Evolutionary conservation across 148 eudicot genomes (phyloP).

Genomic region (Chenopodium suecicum): DNA sequence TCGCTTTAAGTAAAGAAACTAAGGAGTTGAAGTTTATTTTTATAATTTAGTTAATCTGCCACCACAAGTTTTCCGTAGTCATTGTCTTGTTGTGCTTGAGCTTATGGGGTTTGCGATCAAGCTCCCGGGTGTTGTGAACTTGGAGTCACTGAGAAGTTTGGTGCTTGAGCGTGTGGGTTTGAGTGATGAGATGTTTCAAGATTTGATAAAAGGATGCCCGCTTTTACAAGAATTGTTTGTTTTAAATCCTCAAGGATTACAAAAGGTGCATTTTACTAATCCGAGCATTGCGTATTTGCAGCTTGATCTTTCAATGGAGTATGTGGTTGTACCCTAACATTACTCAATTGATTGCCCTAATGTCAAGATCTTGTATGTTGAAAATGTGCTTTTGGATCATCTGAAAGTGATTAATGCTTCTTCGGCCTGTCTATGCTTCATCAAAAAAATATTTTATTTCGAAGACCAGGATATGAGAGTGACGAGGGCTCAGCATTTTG

Average conservation of each 20-base stretch:
- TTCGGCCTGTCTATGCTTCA: not conserved
- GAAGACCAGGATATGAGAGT: too few relatives aligned
- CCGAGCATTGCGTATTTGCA: not conserved
- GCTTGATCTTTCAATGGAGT: not conserved
- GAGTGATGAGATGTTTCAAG: not conserved
- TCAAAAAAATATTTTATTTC: not conserved
- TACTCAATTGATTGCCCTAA: conserved; percentile 4
- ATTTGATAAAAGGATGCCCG: not conserved
- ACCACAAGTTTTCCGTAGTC: not conserved
- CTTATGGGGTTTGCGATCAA: not conserved
- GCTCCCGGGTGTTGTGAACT: not conserved
- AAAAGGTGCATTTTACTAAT: not conserved
- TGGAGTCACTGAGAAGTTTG: not conserved
- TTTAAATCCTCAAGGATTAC: not conserved
- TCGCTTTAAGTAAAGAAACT: not conserved
- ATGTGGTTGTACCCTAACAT: too few relatives aligned
- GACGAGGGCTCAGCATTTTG: not conserved
- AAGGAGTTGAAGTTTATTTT: not conserved
- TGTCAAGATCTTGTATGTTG: not conserved
- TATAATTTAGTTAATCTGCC: not conserved
- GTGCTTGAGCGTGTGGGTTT: not conserved
- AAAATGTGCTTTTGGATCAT: not conserved
- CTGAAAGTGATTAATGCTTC: not conserved
- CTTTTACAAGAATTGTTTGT: not conserved
- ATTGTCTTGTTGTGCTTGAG: conserved; percentile 1